phyloP scores from a whole-genome alignment of 2,329 filamentous ascomycete species.

The Curvularia sp. region DNA sequence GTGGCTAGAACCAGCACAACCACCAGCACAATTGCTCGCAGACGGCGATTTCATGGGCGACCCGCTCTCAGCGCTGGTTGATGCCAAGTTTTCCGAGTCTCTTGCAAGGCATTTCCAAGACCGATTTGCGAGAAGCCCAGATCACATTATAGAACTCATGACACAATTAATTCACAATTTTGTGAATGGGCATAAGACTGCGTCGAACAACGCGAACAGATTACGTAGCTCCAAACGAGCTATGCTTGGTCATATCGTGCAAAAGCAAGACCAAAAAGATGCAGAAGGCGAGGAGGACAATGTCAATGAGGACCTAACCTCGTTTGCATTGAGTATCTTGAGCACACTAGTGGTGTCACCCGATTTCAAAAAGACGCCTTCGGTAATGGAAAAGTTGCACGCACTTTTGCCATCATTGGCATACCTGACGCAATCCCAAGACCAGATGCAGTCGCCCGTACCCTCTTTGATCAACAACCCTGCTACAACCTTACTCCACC shows the following conservation, averaged over 20 bases:
- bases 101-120: conserved; percentile 70
- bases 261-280: conserved; percentile 4
- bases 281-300: neutral
- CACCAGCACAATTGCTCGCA: conserved; percentile 25
- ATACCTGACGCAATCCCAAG: conserved; percentile 29
- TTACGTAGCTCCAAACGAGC: conserved; percentile 33
- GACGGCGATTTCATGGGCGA: conserved; percentile 48
- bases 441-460: conserved; percentile 13
- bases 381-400: conserved; percentile 24
- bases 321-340: conserved; percentile 52
- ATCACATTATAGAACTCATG: conserved; percentile 69
- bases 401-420: conserved; percentile 28
- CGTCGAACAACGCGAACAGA: conserved; percentile 48
- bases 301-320: conserved; percentile 45
- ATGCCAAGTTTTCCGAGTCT: conserved; percentile 69
- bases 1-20: conserved; percentile 57
- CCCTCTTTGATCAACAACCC: conserved; percentile 35
- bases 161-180: conserved; percentile 62
- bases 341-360: conserved; percentile 46
- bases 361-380: conserved; percentile 42
- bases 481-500: conserved; percentile 56
- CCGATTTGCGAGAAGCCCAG: conserved; percentile 68
- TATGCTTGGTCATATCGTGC: conserved; percentile 37
- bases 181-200: conserved; percentile 52
- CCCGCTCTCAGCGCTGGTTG: conserved; percentile 59